A percentile compares a stretch with the other conserved stretches of the same genome.
These are phyloP conservation scores for Exophiala calicioides DNA, from an alignment of 2,329 filamentous ascomycete genomes.

Conservation along the genomic window DNA sequence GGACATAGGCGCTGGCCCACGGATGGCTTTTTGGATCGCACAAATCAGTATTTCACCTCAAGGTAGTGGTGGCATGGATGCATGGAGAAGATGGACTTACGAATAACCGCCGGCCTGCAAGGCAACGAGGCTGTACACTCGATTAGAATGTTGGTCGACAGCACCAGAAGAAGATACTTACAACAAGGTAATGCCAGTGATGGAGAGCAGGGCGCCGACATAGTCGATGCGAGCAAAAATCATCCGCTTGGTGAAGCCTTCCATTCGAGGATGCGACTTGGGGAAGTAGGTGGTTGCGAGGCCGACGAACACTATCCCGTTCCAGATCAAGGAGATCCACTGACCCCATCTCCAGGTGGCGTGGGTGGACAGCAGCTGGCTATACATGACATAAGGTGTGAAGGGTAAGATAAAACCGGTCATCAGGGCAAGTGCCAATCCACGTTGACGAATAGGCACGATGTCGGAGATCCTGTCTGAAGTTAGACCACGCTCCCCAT, in stretches of 20 bases:
- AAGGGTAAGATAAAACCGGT: slow-evolving; percentile 15
- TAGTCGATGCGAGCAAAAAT: slow-evolving; percentile 18
- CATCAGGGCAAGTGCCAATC: slow-evolving; percentile 6
- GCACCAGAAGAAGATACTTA: slow-evolving; percentile 7
- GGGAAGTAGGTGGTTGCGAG: slow-evolving; percentile 17
- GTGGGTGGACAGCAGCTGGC: slow-evolving; percentile 54
- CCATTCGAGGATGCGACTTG: background rate
- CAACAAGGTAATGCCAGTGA: slow-evolving; percentile 16
- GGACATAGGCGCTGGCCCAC: slow-evolving; percentile 17
- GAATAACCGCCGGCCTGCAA: slow-evolving; percentile 20
- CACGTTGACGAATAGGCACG: slow-evolving; percentile 17
- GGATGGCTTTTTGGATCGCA: too few relatives aligned
- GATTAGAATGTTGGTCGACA: background rate
- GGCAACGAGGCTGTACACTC: slow-evolving; percentile 13
- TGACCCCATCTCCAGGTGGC: slow-evolving; percentile 35
- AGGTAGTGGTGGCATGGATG: too few relatives aligned
- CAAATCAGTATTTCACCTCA: too few relatives aligned
- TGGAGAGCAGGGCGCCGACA: slow-evolving; percentile 14
- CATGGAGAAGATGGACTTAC: too few relatives aligned
- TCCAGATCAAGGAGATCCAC: slow-evolving; percentile 18
- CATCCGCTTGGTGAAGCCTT: slow-evolving; percentile 1
- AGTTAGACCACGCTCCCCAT: too few relatives aligned
- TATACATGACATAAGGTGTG: slow-evolving; percentile 48
- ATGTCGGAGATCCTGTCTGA: slow-evolving; percentile 13
- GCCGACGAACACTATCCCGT: slow-evolving; percentile 8